phyloP scores from a whole-genome alignment of 2,329 filamentous ascomycete genomes.

The Eurotiales sp. region DNA sequence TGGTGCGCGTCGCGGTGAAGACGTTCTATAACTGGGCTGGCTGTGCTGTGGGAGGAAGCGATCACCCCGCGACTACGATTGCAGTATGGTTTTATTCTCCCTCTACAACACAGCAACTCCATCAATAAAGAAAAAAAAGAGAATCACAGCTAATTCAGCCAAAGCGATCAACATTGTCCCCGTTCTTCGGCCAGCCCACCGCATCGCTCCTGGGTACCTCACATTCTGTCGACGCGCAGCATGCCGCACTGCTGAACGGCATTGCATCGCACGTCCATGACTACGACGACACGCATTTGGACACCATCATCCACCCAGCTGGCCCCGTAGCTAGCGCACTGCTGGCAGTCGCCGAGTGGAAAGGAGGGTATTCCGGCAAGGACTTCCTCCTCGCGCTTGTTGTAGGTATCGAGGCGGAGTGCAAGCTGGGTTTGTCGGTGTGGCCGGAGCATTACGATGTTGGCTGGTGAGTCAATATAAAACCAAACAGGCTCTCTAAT shows the following conservation, averaged over 20 bases:
- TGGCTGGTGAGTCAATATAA: conserved; percentile 39
- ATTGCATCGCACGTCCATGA: conserved; percentile 55
- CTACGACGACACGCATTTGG: conserved; percentile 56
- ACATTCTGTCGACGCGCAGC: conserved; percentile 40
- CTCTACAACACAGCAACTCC: too few species aligned
- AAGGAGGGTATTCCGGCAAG: conserved; percentile 37
- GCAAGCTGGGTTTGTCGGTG: conserved; percentile 51
- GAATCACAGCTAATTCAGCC: too few species aligned
- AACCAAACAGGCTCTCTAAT: too few species aligned
- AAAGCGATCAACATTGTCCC: conserved; percentile 23
- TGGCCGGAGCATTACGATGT: conserved; percentile 54
- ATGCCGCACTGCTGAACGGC: conserved; percentile 53
- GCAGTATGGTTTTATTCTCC: conserved; percentile 20
- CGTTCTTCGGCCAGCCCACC: conserved; percentile 37
- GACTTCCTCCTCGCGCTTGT: conserved; percentile 52
- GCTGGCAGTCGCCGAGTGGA: conserved; percentile 39
- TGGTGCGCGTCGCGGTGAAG: conserved; percentile 43
- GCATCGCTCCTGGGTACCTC: conserved; percentile 33
- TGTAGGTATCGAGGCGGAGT: conserved; percentile 51
- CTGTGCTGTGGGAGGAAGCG: conserved; percentile 50
- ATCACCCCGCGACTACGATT: conserved; percentile 43
- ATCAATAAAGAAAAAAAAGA: too few species aligned
- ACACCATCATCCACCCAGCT: conserved; percentile 55
- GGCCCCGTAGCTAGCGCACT: conserved; percentile 51
- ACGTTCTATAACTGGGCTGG: conserved; percentile 55